Evolutionary conservation across 2,329 filamentous ascomycete species (phyloP), one percentile per base, ranked within the genome.

Genomic region (Ophiostoma ulmi): DNA sequence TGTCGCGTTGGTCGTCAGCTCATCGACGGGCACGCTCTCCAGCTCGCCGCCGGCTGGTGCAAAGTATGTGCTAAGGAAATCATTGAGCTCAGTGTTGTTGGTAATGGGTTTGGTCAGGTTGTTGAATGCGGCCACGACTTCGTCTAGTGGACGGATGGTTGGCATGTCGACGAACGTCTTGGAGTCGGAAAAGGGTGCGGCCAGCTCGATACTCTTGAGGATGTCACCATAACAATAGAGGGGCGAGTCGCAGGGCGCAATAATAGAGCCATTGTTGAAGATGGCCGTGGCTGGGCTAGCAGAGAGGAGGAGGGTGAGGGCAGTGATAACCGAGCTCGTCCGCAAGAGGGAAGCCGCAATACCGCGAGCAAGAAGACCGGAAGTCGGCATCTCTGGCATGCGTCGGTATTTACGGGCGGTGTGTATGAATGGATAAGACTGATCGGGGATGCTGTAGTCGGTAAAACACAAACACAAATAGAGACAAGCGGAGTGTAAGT

Each of bases 161-260:
- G 88, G 88, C 86, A 90, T 87, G 76, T 91, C 89, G 63, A 91
- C 89, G 76, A 90, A 91, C 0, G 88, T 90, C 82, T 91, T 91
- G 72, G 88, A 90, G 79, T 91, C 89, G 17, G 81, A 79, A 74
- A 90, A 91, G 0, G 88, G 88, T 35, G 80, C 81, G 2, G 88
- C 88, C 11, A 90, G 80, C 79, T 91, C 84, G 67, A 91, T 84
- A 73, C 87, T 82, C 72, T 83, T 81, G 2, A 91, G 81, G 14
- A 91, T 82, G 0, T 89, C 86, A 67, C 89, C 89, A 73, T 88
- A 83, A 76, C 89, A 91, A 78, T 91, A 91, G 26, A 91, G 81
- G 20, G 87, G 84, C 10, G 88, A 90, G 76, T 90, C 86, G 78
- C 89, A 91, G 0, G 89, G 88, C 2, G 88, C 86, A 72, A 85